Base-by-base conservation (phyloP, 75 land plant species). In the Ceratopteris richardii region DNA sequence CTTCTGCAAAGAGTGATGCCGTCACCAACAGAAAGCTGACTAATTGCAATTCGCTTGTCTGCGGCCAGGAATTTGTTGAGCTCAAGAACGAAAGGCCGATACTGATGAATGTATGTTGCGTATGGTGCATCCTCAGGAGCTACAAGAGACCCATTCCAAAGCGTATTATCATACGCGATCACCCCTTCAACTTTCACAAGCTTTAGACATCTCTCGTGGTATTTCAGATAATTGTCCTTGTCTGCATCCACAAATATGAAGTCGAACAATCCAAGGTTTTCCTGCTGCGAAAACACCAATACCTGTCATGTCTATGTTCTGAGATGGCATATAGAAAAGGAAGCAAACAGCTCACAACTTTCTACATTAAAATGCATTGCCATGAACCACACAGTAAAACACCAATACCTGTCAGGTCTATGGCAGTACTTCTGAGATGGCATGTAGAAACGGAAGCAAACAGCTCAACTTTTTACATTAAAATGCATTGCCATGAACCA, bases 191-290 rank as follows among this genome's bases (percentile, higher is more conserved):
- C 73, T 43, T 71, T 85, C 17, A 88, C 81, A 51, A 86, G 67
- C 63, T 82, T 65, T 27, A 88, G 31, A 46, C 82, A 57, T 42
- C 62, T 54, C 79, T 80, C 59, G 69, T 88, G 94, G 66, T 86
- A 86, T 61, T 80, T 75, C 1, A 72, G 43, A 68, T 88, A 86
- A 64, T 77, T 80, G 56, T 69, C 79, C 72, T 88, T 88, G 76
- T 82, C 86, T 5, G 94, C 94, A 40, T 88, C 94, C 63, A 88
- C 86, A 51, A 88, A 88, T 25, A 73, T 67, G 62, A 88, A 88
- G 60, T 88, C 94, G 62, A 78, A 85, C 19, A 63, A 67, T 0
- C 81, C 82, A 29, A 76, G 77, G 41, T 72, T 62, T 20, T 21
- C 54, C 70, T 65, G 56, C 79, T 80, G 73, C 71, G 31, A 1